Evolutionary conservation across 2,329 filamentous ascomycete genomes (phyloP), one percentile per base, ranked within the genome.

Genomic region (Hymenoscyphus occultus): DNA sequence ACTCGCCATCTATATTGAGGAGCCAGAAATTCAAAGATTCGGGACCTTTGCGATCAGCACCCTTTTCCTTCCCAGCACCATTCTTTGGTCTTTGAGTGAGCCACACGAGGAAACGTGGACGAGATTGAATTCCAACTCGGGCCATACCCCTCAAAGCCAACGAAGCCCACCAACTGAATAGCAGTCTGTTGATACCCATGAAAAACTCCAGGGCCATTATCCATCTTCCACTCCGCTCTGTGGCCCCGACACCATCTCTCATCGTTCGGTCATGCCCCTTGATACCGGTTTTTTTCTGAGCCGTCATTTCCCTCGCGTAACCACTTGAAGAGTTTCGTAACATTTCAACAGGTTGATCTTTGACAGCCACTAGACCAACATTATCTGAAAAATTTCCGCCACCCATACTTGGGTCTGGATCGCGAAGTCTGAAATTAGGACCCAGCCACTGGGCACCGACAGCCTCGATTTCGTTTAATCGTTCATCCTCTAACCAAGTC

Each of bases 401-500:
- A 14, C 62, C 61, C 31, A 61, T 22, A 35, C 59, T 54, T n/a
- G 69, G 65, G 62, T 72, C 70, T 7, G 66, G 63, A 63, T 72
- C 69, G 57, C 71, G 66, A 12, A 71, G 64, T 66, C 67, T 69
- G 45, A 75, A 76, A 22, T 62, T 71, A 56, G 74, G 72, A 42
- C 74, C 74, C 28, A 76, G 69, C 74, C 74, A 76, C 58, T 73
- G 72, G 61, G 71, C 72, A 61, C 74, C 74, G 40, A 68, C 63
- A 51, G 83, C 79, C 70, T 95, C 88, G 2, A 96, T 81, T 73
- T 98, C 92, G 56, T 87, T 84, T 10, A 94, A 82, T 5, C 93
- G 85, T 70, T 96, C 91, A 71, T 94, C 91, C 74, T 99, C 95
- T 2, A 98, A 80, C 94, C 95, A 99, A 0, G 95, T 97, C 78